phyloP scores from a whole-genome alignment of 768 basidiomycete species.

The Russula ochroleuca region DNA sequence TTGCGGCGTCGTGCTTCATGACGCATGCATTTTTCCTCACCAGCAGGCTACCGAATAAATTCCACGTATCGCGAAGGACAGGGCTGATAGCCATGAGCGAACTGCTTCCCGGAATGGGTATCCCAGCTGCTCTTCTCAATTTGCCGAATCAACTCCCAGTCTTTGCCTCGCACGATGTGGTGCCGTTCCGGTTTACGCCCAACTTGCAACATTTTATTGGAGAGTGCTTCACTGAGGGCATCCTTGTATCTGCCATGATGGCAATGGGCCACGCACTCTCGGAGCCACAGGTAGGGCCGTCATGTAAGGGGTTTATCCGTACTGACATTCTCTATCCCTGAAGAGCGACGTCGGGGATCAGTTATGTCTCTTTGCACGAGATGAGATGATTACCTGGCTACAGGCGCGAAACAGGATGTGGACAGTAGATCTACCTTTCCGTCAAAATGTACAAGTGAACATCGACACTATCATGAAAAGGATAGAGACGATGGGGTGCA shows the following conservation, averaged over 20 bases:
- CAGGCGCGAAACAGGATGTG: conserved; percentile 52
- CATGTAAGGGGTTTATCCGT: conserved; percentile 2
- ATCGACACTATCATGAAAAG: conserved; percentile 72
- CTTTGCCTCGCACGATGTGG: conserved; percentile 76
- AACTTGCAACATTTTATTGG: conserved; percentile 94
- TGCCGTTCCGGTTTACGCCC: conserved; percentile 96
- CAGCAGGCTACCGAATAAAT: conserved; percentile 76
- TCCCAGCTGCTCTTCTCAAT: conserved; percentile 25
- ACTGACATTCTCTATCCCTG: conserved; percentile 9
- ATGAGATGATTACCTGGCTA: conserved; percentile 84
- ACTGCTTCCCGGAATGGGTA: conserved; percentile 66
- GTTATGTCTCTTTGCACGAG: conserved; percentile 84
- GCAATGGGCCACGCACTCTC: conserved; percentile 88
- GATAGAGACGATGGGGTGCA: conserved; percentile 81
- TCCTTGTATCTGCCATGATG: conserved; percentile 82
- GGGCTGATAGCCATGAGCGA: conserved; percentile 93
- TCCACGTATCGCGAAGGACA: conserved; percentile 84
- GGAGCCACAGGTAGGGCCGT: conserved; percentile 69
- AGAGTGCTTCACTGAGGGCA: conserved; percentile 82
- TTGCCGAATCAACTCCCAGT: conserved; percentile 47
- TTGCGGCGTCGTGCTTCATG: conserved; percentile 87
- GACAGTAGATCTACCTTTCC: conserved; percentile 55
- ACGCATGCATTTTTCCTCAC: conserved; percentile 83
- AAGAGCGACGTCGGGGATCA: conserved; percentile 92
- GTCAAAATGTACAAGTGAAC: conserved; percentile 50